A percentile compares a stretch with the other conserved stretches of the same genome.
Evolutionary conservation across 2,329 filamentous ascomycete species (phyloP).

Genomic region (Tolypocladium sp.): DNA sequence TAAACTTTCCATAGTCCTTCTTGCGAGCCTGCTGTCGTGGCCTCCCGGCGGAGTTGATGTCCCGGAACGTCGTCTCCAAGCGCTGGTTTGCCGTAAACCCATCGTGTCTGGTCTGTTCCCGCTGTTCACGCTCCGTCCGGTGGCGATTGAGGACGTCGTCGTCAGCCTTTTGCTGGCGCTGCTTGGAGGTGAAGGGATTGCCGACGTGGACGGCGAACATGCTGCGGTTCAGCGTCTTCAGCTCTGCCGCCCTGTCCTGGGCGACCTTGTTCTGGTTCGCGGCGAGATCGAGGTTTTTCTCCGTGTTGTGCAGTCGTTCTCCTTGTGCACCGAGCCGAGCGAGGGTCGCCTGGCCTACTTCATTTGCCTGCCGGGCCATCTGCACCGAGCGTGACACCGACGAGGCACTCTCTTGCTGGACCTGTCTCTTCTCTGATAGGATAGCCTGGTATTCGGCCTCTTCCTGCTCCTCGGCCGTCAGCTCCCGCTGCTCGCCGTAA

Average conservation of each 20-base stretch:
- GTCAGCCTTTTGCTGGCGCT: conserved; percentile 55
- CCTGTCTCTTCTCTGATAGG: conserved; percentile 46
- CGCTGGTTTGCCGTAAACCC: conserved; percentile 42
- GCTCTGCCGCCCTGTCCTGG: conserved; percentile 70
- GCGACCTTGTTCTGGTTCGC: conserved; percentile 67
- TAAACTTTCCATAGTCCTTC: conserved; percentile 53
- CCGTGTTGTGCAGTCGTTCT: conserved; percentile 72
- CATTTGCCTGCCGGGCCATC: conserved; percentile 33
- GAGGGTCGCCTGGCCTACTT: conserved; percentile 60
- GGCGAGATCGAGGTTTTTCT: conserved; percentile 74
- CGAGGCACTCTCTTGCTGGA: conserved; percentile 63
- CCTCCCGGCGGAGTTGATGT: conserved; percentile 21
- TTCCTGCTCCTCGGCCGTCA: conserved; percentile 76
- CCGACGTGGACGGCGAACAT: conserved; percentile 82
- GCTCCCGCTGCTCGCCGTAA: conserved; percentile 61
- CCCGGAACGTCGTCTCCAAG: conserved; percentile 41
- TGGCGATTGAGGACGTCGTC: conserved; percentile 61
- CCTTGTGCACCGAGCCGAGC: conserved; percentile 68
- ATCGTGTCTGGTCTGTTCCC: conserved; percentile 50
- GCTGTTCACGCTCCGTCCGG: conserved; percentile 53
- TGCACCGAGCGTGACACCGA: conserved; percentile 29
- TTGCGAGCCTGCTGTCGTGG: conserved; percentile 22
- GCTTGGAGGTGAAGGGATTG: conserved; percentile 68
- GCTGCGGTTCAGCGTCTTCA: conserved; percentile 77
- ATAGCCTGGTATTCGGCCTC: conserved; percentile 58